phyloP scores from a whole-genome alignment of 352 stramenopile genomes.

The Ophiocytium majus region DNA sequence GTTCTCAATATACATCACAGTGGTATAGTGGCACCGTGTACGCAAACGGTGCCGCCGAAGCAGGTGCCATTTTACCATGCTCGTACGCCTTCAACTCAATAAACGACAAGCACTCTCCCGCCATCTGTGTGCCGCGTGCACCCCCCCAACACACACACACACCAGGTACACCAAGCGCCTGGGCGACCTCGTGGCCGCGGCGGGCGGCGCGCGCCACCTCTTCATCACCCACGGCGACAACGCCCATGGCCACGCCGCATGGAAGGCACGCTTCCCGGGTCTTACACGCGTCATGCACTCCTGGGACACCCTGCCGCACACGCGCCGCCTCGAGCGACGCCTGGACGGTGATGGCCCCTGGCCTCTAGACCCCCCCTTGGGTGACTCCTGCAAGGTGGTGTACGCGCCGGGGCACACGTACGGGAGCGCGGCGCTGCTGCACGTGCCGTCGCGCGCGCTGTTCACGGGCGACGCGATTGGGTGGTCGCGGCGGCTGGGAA shows the following conservation, averaged over 20 bases:
- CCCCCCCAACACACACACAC: background rate
- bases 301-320: conserved; percentile 34
- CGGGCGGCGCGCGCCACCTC: conserved; percentile 47
- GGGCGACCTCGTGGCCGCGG: conserved; percentile 33
- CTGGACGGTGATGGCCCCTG: conserved; percentile 43
- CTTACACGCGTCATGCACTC: conserved; percentile 46
- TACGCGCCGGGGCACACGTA: conserved; percentile 44
- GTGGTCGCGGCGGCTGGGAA: background rate
- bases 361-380: background rate
- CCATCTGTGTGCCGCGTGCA: background rate
- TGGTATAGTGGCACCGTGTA: no score
- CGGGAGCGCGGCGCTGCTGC: conserved; percentile 41
- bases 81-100: no score
- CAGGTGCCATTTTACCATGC: no score
- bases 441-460: background rate
- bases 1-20: no score
- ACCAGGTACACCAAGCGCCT: conserved; percentile 33
- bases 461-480: conserved; percentile 19
- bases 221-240: conserved; percentile 45
- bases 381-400: conserved; percentile 32
- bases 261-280: conserved; percentile 50
- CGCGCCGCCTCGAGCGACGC: conserved; percentile 37
- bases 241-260: conserved; percentile 43
- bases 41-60: no score
- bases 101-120: no score